phyloP scores from a whole-genome alignment of 148 eudicot genomes.

The Suaeda aralocaspica region DNA sequence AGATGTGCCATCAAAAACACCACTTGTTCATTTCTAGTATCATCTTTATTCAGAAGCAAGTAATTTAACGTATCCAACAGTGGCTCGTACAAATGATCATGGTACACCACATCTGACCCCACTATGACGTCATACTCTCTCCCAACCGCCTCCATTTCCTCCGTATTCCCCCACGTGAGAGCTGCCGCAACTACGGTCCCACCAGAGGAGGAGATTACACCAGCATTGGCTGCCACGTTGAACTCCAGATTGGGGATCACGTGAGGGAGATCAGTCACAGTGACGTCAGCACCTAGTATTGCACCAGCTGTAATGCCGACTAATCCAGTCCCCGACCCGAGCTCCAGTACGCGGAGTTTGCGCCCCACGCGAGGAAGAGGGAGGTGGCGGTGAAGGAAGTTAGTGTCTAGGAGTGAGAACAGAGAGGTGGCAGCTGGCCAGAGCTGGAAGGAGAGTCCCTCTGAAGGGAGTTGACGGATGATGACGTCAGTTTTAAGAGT shows the following conservation, averaged over 20 bases:
- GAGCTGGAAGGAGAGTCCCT: conserved; percentile 78
- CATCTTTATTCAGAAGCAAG: conserved; percentile 28
- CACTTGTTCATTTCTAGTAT: conserved; percentile 20
- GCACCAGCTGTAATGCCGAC: conserved; percentile 79
- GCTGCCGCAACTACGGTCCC: conserved; percentile 52
- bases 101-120: conserved; percentile 85
- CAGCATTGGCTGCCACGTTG: conserved; percentile 46
- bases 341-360: conserved; percentile 66
- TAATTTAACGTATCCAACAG: conserved; percentile 54
- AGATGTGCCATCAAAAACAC: conserved; percentile 78
- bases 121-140: conserved; percentile 52
- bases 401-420: conserved; percentile 48
- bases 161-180: conserved; percentile 59
- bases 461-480: conserved; percentile 60
- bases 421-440: conserved; percentile 75
- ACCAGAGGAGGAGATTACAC: conserved; percentile 25
- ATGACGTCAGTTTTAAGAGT: conserved; percentile 42
- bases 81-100: conserved; percentile 63
- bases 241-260: conserved; percentile 53
- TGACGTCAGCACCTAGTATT: conserved; percentile 59
- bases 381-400: conserved; percentile 16
- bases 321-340: conserved; percentile 80
- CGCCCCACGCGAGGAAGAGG: conserved; percentile 23
- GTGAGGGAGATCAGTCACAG: conserved; percentile 69
- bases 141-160: conserved; percentile 56